Percentiles rank a stretch among this genome's conserved stretches.
These are phyloP conservation scores for Eucalyptus paniculata DNA, from an alignment of 345 rosid species.

Conservation along the genomic window DNA sequence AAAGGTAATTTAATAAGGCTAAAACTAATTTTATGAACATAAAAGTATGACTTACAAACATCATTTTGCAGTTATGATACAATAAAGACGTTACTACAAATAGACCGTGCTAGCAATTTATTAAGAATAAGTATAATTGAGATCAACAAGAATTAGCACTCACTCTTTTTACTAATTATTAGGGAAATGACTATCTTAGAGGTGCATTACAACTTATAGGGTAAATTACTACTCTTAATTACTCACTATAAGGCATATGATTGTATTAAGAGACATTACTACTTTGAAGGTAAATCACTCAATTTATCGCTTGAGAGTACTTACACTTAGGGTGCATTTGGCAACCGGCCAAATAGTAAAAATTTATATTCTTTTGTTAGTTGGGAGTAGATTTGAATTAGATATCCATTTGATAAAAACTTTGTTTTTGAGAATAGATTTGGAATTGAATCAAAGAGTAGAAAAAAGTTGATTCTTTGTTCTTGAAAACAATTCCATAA, in stretches of 20 bases:
- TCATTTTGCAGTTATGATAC: neutral
- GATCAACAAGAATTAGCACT: neutral
- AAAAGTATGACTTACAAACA: neutral
- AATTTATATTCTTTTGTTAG: no score
- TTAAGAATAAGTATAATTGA: neutral
- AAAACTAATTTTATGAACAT: neutral
- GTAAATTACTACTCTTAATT: neutral
- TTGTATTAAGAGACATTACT: neutral
- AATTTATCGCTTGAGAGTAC: neutral
- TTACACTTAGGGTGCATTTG: neutral
- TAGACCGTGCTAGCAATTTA: neutral
- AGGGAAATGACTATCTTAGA: neutral
- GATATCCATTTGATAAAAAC: no score
- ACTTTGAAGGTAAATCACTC: neutral
- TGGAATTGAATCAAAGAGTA: no score
- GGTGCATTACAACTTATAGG: neutral
- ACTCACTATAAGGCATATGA: neutral
- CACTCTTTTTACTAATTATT: neutral
- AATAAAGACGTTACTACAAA: neutral
- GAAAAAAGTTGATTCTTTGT: no score
- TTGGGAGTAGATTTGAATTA: no score
- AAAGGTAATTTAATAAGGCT: no score
- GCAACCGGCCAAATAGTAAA: no score
- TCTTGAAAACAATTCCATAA: no score
- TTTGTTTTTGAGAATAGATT: no score